Evolutionary conservation across 768 basidiomycete species (phyloP).

Genomic region (Termitomyces sp.): DNA sequence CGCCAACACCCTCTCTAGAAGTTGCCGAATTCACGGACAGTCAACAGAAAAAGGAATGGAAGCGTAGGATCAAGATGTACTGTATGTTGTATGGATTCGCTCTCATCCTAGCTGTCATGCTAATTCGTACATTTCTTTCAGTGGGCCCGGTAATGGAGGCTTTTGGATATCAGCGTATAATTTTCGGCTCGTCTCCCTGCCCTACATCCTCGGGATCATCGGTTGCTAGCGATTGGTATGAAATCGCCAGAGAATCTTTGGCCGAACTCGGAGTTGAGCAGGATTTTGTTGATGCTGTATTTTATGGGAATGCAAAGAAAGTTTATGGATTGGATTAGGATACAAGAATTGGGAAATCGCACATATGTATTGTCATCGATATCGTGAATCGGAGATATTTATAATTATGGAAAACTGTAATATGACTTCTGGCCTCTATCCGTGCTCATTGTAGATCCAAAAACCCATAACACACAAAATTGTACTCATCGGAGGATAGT

Average conservation of each 20-base stretch:
- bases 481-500: background rate
- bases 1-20: slow-evolving; percentile 38
- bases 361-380: background rate
- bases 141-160: slow-evolving; percentile 83
- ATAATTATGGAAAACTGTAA: too few species aligned
- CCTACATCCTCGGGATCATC: slow-evolving; percentile 43
- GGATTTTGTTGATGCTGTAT: slow-evolving; percentile 72
- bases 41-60: slow-evolving; percentile 62
- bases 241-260: slow-evolving; percentile 72
- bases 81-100: slow-evolving; percentile 44
- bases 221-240: slow-evolving; percentile 72
- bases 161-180: slow-evolving; percentile 78
- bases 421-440: too few species aligned
- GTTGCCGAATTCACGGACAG: slow-evolving; percentile 34
- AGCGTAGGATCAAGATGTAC: slow-evolving; percentile 80
- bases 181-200: slow-evolving; percentile 77
- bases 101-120: background rate
- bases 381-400: background rate
- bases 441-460: background rate
- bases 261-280: slow-evolving; percentile 80
- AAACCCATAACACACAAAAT: background rate
- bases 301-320: slow-evolving; percentile 47
- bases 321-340: slow-evolving; percentile 33
- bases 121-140: slow-evolving; percentile 25
- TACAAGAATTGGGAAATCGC: background rate